phyloP scores from a whole-genome alignment of 495 filamentous ascomycete genomes.

The Hypomontagnella submonticulosa region DNA sequence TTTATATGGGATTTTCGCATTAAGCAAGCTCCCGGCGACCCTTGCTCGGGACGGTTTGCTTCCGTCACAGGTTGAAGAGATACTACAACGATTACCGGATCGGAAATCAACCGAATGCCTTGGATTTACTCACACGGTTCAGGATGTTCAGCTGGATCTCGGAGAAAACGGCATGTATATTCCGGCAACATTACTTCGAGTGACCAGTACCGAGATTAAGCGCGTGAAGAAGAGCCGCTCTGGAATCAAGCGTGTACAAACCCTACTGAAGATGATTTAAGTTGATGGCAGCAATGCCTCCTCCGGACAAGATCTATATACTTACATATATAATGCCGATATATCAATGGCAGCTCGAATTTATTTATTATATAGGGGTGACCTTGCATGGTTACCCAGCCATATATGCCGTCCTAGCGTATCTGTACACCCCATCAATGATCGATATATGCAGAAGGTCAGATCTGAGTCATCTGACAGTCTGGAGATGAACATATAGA shows the following conservation, averaged over 20 bases:
- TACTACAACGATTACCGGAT: conserved; percentile 23
- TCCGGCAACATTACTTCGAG: conserved; percentile 25
- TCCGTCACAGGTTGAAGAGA: conserved; percentile 34
- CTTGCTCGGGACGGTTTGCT: conserved; percentile 24
- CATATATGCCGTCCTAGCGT: no score
- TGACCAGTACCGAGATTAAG: conserved; percentile 9
- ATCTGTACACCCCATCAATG: no score
- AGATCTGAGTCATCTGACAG: no score
- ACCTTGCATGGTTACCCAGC: no score
- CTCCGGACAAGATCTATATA: no score
- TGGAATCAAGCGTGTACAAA: conserved; percentile 10
- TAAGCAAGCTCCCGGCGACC: conserved; percentile 19
- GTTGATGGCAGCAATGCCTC: background rate
- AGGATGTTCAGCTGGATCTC: conserved; percentile 15
- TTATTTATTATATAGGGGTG: no score
- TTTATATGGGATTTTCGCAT: conserved; percentile 38
- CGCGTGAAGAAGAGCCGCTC: background rate
- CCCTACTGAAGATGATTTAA: conserved; percentile 16
- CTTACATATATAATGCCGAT: no score
- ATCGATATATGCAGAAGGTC: no score
- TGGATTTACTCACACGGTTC: conserved; percentile 14
- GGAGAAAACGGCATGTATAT: conserved; percentile 13
- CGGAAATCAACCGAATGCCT: conserved; percentile 24
- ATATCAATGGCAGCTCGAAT: no score
- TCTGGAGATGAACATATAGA: no score